phyloP scores from a whole-genome alignment of 2,329 filamentous ascomycete species.

The Apiospora kogelbergensis region DNA sequence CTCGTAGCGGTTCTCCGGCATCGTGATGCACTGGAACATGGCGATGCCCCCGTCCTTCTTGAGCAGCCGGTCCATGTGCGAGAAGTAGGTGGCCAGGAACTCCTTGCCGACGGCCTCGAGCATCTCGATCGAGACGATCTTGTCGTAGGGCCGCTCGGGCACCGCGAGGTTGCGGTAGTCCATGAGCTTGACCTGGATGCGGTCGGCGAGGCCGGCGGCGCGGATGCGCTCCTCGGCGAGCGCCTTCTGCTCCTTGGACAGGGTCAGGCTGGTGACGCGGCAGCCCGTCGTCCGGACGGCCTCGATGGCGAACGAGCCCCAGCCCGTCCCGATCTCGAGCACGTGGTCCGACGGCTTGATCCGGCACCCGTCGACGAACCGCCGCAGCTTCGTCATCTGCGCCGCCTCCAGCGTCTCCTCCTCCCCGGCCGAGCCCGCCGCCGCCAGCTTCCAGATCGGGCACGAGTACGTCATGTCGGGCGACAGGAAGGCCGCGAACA shows the following conservation, averaged over 20 bases:
- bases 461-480: slow-evolving; percentile 78
- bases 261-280: slow-evolving; percentile 65
- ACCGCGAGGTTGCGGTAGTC: slow-evolving; percentile 66
- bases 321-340: slow-evolving; percentile 74
- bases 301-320: slow-evolving; percentile 72
- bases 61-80: slow-evolving; percentile 60
- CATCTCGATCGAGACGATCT: slow-evolving; percentile 77
- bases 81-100: slow-evolving; percentile 68
- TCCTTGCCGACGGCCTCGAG: slow-evolving; percentile 71
- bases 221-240: slow-evolving; percentile 66
- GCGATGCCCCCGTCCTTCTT: slow-evolving; percentile 67
- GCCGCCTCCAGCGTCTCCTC: slow-evolving; percentile 63
- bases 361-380: slow-evolving; percentile 64
- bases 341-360: slow-evolving; percentile 68
- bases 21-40: slow-evolving; percentile 76
- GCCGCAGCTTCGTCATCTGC: slow-evolving; percentile 65
- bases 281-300: slow-evolving; percentile 67
- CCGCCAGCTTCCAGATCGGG: slow-evolving; percentile 59
- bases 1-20: slow-evolving; percentile 68
- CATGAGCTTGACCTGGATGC: slow-evolving; percentile 64
- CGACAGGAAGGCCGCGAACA: slow-evolving; percentile 73
- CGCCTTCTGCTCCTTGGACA: slow-evolving; percentile 68
- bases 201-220: slow-evolving; percentile 57
- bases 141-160: slow-evolving; percentile 61
- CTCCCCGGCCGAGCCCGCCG: slow-evolving; percentile 34